Conservation (phyloP, 495 filamentous ascomycete genomes). For the Podospora didyma region DNA sequence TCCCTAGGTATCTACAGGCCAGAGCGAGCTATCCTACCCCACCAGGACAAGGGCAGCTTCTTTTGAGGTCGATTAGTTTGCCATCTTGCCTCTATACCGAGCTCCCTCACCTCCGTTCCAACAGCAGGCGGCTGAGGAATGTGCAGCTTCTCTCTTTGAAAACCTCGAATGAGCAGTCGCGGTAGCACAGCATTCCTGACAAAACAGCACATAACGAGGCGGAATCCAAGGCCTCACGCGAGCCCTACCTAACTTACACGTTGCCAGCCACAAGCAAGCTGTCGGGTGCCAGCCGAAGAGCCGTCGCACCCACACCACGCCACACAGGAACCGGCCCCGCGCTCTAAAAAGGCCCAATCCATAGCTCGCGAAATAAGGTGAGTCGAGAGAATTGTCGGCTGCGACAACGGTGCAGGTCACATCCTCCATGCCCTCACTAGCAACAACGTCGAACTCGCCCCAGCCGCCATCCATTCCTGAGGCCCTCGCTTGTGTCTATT, state of each 20-base stretch:
- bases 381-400: neutral
- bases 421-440: neutral
- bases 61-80: neutral
- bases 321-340: neutral
- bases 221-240: neutral
- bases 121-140: constrained; percentile 11
- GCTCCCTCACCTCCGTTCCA: neutral
- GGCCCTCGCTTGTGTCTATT: neutral
- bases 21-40: neutral
- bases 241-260: neutral
- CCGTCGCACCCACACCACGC: neutral
- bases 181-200: constrained; percentile 17
- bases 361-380: neutral
- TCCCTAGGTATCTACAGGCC: too few relatives aligned
- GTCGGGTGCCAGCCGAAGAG: too few relatives aligned
- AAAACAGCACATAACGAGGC: neutral
- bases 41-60: neutral
- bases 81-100: constrained; percentile 1
- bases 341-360: neutral
- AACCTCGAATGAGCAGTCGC: neutral
- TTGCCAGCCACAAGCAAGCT: neutral
- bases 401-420: neutral
- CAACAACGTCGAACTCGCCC: neutral
- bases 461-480: neutral
- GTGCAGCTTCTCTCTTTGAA: neutral